Evolutionary conservation across 2,329 filamentous ascomycete genomes (phyloP), one percentile per base, ranked within the genome.

Genomic region (Aureobasidium lini): DNA sequence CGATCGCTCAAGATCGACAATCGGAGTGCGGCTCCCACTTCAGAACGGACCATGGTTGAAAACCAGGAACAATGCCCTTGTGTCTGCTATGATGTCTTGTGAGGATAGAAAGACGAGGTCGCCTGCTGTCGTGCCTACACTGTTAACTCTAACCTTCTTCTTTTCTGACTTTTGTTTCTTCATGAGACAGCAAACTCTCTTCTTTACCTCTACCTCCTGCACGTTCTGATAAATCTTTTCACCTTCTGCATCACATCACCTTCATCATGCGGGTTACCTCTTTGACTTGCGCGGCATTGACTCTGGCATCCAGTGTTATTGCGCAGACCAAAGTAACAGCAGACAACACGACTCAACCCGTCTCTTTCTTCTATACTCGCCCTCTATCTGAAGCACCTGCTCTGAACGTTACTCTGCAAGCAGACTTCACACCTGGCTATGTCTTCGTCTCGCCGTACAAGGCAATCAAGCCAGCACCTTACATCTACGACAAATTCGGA

Each of bases 401-500:
- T 5, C 59, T 68, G 42, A 64, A 65, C 40, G 61, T 68, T 23
- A 64, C 60, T 1, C 60, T 65, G 15, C 57, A 62, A 16, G 62
- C 36, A 15, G 53, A 44, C 23, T 61, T 57, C 18, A 16, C 59
- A 29, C 43, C 50, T 11, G 65, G 66, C 42, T 66, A 66, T 60
- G 59, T 66, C 37, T 66, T 66, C 58, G 63, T 68, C 10, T 61
- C 63, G 6, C 65, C 66, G 5, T 66, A 65, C 53, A 58, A 64
- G 32, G 37, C 46, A 8, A 34, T 36, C 16, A 56, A 62, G 13
- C 56, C 63, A 23, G 66, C 62, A 7, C 63, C 67, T 6, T 67
- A 66, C 44, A 68, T 68, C 29, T 68, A 66, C 56, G 66, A 68
- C 60, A 68, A 68, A 39, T 65, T 64, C 43, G 64, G 66, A 15